These are phyloP conservation scores for Gautieria morchelliformis DNA, from an alignment of 768 basidiomycete species.

Conservation along the genomic window DNA sequence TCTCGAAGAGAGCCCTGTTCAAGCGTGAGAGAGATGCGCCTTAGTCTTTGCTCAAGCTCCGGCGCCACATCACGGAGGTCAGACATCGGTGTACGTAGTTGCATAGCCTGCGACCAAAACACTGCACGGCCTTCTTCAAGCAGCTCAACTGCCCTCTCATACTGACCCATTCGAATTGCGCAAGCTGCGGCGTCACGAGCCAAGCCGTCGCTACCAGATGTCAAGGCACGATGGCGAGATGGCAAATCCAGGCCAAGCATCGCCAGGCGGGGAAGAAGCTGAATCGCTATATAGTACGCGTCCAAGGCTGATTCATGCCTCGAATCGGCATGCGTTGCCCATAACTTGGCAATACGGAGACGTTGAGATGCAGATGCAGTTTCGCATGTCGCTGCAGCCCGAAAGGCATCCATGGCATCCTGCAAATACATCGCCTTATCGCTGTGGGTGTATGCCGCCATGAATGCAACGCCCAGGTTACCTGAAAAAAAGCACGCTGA, in stretches of 20 bases:
- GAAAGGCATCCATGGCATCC: neutral
- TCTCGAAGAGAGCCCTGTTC: no score
- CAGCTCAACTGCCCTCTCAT: constrained; percentile 20
- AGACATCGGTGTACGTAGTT: constrained; percentile 14
- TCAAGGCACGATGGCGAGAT: constrained; percentile 14
- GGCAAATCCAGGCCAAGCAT: constrained; percentile 13
- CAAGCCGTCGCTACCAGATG: constrained; percentile 12
- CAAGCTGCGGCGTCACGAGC: constrained; percentile 21
- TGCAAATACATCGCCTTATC: neutral
- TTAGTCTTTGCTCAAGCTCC: constrained; percentile 13
- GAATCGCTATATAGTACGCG: constrained; percentile 19
- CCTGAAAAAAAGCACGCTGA: neutral
- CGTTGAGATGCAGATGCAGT: neutral
- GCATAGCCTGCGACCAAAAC: constrained; percentile 23
- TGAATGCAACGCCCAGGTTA: neutral
- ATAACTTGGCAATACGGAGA: neutral
- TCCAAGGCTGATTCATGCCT: constrained; percentile 22
- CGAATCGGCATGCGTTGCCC: neutral
- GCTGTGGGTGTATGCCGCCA: neutral
- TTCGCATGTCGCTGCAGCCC: neutral
- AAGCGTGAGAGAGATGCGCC: constrained; percentile 11
- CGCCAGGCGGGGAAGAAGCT: constrained; percentile 14
- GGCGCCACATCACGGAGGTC: constrained; percentile 4
- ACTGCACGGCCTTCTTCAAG: constrained; percentile 26
- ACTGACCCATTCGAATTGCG: constrained; percentile 16